A percentile compares a stretch with the other conserved stretches of the same genome.
Conservation (phyloP, 257 asterid genomes). For the Solanum rostratum region DNA sequence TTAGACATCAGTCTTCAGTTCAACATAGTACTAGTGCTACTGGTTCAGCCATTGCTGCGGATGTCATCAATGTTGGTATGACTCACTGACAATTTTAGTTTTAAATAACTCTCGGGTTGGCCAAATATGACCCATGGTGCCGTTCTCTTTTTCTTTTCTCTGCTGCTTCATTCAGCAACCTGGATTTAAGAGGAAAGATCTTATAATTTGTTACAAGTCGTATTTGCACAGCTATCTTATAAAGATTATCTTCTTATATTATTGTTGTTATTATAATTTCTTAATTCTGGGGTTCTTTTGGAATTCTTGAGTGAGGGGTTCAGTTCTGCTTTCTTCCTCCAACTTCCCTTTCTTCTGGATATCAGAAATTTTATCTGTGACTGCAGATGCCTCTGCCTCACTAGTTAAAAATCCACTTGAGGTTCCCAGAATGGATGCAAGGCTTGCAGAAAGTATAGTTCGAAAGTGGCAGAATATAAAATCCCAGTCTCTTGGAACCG, state of each 20-base stretch:
- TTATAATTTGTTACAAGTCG: background rate
- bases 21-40: constrained; percentile 28
- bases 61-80: constrained; percentile 80
- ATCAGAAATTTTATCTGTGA: background rate
- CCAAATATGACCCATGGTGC: background rate
- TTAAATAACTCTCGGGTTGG: background rate
- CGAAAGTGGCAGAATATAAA: constrained; percentile 80
- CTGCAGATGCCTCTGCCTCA: constrained; percentile 37
- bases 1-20: constrained; percentile 28
- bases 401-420: constrained; percentile 40
- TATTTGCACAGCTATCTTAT: background rate
- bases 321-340: background rate
- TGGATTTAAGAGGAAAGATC: background rate
- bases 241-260: background rate
- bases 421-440: constrained; percentile 81
- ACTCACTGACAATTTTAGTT: background rate
- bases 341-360: background rate
- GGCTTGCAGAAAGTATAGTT: constrained; percentile 74
- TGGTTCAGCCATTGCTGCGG: constrained; percentile 41
- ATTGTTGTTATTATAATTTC: background rate
- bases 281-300: background rate
- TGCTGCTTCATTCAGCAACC: background rate
- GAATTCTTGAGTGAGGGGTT: background rate
- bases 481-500: constrained; percentile 90
- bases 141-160: background rate